Evolutionary conservation across 2,329 filamentous ascomycete species (phyloP), one percentile per base, ranked within the genome.

Genomic region (Pseudogymnoascus sp.): DNA sequence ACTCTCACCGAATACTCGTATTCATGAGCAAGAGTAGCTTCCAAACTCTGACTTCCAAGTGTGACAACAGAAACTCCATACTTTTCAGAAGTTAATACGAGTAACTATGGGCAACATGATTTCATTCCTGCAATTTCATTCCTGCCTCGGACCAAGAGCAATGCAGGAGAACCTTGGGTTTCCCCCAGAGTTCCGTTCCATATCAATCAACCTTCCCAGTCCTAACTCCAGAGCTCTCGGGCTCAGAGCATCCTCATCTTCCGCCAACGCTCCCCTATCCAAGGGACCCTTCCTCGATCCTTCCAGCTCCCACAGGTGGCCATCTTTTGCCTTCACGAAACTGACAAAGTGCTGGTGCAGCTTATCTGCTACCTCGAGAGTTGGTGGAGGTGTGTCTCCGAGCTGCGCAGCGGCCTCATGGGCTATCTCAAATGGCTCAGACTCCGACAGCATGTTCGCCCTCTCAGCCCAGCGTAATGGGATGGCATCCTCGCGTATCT

Each of bases 341-440:
- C 91, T 95, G 56, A 97, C 93, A 74, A 96, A 97, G 78, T 99
- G 95, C 70, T 97, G 80, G 72, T 97, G 93, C n/a, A 96, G 82
- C 68, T 88, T 84, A 70, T 90, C 89, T 9, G 46, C 46, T 17
- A 11, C 46, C 86, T 67, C 83, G 7, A 91, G 91, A 62, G 83
- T 78, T 0, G 95, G 93, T 1, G 93, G 90, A 53, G n/a, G 15
- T 19, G 92, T 96, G 73, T 93, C 91, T 17, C 93, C 93, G 64
- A 82, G 79, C 7, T 82, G 82, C 4, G 93, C 95, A 13, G 91
- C 93, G 65, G 84, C 83, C 56, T 85, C 84, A 76, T 97, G 93
- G 6, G 91, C 93, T 5, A 77, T 80, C 62, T 96, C 93, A 60
- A 97, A 82, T 10, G 83, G 86, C 42, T 86, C 79, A n/a, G 89